Evolutionary conservation across 305 asterid genomes (phyloP).

Genomic region (Galium porrigens): DNA sequence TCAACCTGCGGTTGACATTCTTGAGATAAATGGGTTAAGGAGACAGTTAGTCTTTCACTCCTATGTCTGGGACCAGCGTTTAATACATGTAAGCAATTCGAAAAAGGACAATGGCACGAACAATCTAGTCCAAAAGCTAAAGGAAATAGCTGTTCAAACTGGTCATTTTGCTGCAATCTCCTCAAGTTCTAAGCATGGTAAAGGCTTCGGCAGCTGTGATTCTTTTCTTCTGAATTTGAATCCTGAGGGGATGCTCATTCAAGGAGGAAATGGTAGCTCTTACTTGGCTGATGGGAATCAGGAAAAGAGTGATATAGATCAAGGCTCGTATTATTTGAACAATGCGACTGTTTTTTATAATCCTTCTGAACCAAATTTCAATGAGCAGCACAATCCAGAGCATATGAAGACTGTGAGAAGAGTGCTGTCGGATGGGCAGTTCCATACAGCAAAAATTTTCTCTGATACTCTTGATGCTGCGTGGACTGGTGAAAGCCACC

Average conservation of each 20-base stretch:
- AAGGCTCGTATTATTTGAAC: constrained; percentile 21
- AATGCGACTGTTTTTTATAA: constrained; percentile 15
- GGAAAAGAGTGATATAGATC: constrained; percentile 22
- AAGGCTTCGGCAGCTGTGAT: constrained; percentile 51
- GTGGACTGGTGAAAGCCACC: constrained; percentile 49
- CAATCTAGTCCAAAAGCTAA: constrained; percentile 19
- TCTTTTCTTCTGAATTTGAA: constrained; percentile 42
- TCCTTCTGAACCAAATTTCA: constrained; percentile 26
- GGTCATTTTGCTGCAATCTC: constrained; percentile 31
- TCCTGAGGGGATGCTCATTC: constrained; percentile 25
- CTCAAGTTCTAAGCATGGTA: constrained; percentile 29
- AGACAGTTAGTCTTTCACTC: constrained; percentile 50
- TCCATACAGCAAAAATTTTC: constrained; percentile 33
- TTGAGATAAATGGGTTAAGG: constrained; percentile 54
- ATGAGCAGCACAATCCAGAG: constrained; percentile 23
- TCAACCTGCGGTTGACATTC: constrained; percentile 58
- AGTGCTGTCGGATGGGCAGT: constrained; percentile 48
- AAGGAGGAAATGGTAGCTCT: constrained; percentile 23
- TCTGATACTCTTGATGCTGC: constrained; percentile 54
- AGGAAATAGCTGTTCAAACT: constrained; percentile 29
- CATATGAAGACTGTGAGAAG: constrained; percentile 34
- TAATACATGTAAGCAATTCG: constrained; percentile 32
- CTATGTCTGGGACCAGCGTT: constrained; percentile 71
- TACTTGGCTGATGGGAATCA: constrained; percentile 28
- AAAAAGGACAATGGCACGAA: constrained; percentile 18